A percentile compares a stretch with the other conserved stretches of the same genome.
These are phyloP conservation scores for Penicillium bialowiezense DNA, from an alignment of 495 filamentous ascomycete species.

Conservation along the genomic window DNA sequence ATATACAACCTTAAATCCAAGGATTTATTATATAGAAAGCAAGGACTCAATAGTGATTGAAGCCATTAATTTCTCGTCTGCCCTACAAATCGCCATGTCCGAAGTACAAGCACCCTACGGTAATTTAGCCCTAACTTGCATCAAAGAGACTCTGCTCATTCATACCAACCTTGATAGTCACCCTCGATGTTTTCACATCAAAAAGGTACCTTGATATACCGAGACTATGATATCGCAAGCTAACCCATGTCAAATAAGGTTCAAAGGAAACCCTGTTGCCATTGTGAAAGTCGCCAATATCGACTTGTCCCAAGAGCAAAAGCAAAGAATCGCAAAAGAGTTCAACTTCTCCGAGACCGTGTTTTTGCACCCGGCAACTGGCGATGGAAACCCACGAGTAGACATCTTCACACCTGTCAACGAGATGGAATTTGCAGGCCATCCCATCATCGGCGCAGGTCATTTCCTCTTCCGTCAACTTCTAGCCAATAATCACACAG, in stretches of 20 bases:
- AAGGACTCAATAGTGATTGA: no score
- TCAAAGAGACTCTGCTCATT: background rate
- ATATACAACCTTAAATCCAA: background rate
- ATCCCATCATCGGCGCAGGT: constrained; percentile 66
- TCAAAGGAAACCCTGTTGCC: constrained; percentile 66
- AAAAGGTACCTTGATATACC: constrained; percentile 1
- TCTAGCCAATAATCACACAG: constrained; percentile 9
- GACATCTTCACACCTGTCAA: constrained; percentile 61
- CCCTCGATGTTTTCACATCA: constrained; percentile 68
- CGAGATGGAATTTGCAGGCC: constrained; percentile 70
- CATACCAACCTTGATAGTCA: constrained; percentile 22
- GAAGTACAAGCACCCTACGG: background rate
- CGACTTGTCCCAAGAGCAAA: constrained; percentile 47
- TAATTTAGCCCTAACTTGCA: background rate
- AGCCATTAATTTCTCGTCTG: no score
- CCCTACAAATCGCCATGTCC: background rate
- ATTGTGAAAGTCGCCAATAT: constrained; percentile 51
- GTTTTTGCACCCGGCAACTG: constrained; percentile 54
- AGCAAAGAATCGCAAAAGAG: constrained; percentile 62
- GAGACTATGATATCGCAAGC: background rate
- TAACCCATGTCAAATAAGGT: constrained; percentile 26
- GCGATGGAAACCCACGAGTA: constrained; percentile 27
- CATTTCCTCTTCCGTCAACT: constrained; percentile 41
- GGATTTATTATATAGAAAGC: background rate
- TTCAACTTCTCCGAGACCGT: constrained; percentile 76